Evolutionary conservation across 768 basidiomycete genomes (phyloP).

Genomic region (Pleurotus tuber-regium): DNA sequence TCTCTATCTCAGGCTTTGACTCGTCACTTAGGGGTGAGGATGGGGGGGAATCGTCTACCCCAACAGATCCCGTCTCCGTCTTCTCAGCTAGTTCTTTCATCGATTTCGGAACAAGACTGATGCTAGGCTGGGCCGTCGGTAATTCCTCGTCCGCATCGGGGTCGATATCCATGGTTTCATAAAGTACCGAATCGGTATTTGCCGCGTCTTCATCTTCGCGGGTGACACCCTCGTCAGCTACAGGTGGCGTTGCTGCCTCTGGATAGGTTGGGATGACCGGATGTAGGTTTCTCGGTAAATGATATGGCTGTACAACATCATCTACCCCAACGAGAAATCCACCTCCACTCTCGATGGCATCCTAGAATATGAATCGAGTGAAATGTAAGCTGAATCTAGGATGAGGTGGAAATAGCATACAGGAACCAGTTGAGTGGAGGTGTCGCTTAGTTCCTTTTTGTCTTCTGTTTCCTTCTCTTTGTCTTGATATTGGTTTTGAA

Average conservation of each 20-base stretch:
- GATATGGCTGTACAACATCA: constrained; percentile 71
- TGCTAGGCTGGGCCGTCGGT: not conserved
- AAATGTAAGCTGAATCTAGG: too few species aligned
- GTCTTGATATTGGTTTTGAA: constrained; percentile 73
- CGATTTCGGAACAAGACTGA: constrained; percentile 42
- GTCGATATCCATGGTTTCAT: constrained; percentile 36
- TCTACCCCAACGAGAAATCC: constrained; percentile 72
- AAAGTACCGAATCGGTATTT: constrained; percentile 16
- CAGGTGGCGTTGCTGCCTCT: constrained; percentile 6
- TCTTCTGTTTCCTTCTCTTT: constrained; percentile 16
- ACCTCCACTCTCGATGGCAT: too few species aligned
- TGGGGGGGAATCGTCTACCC: not conserved
- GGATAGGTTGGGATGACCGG: constrained; percentile 21
- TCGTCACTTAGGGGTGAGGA: not conserved
- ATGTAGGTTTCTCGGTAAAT: constrained; percentile 59
- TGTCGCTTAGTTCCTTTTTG: constrained; percentile 14
- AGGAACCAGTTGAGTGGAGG: not conserved
- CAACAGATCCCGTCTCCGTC: not conserved
- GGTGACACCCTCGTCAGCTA: constrained; percentile 13
- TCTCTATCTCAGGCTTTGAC: not conserved
- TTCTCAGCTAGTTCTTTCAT: constrained; percentile 67
- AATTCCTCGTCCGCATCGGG: constrained; percentile 28
- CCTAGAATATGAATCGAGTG: too few species aligned
- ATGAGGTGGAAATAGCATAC: too few species aligned
- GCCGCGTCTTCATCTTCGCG: constrained; percentile 18